Percentiles rank a stretch among this genome's conserved stretches.
These are phyloP conservation scores for Nakaseomyces glabratus DNA, from an alignment of 1,139 yeast genomes.

Conservation along the genomic window DNA sequence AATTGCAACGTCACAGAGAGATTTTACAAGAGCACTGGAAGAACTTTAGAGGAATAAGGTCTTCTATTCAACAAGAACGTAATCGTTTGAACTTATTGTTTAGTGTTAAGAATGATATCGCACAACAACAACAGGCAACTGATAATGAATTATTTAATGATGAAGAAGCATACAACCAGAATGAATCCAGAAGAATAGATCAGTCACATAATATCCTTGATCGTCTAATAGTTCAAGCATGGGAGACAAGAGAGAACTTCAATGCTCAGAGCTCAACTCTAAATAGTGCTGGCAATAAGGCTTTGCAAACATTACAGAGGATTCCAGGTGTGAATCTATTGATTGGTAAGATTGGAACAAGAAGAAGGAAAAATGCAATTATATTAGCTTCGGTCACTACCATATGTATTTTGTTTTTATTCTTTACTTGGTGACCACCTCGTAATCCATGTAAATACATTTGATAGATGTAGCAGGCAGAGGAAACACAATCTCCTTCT, in stretches of 20 bases:
- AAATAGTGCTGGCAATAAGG: slow-evolving; percentile 53
- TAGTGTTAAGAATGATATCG: slow-evolving; percentile 69
- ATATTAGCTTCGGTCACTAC: slow-evolving; percentile 73
- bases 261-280: slow-evolving; percentile 59
- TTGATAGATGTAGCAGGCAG: too few relatives aligned
- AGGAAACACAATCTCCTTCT: too few relatives aligned
- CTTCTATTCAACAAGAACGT: slow-evolving; percentile 61
- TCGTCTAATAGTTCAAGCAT: slow-evolving; percentile 70
- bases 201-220: slow-evolving; percentile 71
- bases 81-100: slow-evolving; percentile 64
- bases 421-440: slow-evolving; percentile 38
- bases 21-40: slow-evolving; percentile 59
- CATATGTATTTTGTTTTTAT: slow-evolving; percentile 59
- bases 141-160: slow-evolving; percentile 22
- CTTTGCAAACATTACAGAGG: slow-evolving; percentile 51
- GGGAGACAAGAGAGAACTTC: slow-evolving; percentile 80
- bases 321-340: slow-evolving; percentile 80
- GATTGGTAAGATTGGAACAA: slow-evolving; percentile 71
- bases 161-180: slow-evolving; percentile 63
- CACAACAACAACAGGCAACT: slow-evolving; percentile 24
- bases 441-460: slow-evolving; percentile 3
- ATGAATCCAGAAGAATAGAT: slow-evolving; percentile 69
- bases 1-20: slow-evolving; percentile 75
- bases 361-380: slow-evolving; percentile 80
- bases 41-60: slow-evolving; percentile 51